phyloP scores from a whole-genome alignment of 176 grass and related monocot genomes.

The Zoysia japonica region DNA sequence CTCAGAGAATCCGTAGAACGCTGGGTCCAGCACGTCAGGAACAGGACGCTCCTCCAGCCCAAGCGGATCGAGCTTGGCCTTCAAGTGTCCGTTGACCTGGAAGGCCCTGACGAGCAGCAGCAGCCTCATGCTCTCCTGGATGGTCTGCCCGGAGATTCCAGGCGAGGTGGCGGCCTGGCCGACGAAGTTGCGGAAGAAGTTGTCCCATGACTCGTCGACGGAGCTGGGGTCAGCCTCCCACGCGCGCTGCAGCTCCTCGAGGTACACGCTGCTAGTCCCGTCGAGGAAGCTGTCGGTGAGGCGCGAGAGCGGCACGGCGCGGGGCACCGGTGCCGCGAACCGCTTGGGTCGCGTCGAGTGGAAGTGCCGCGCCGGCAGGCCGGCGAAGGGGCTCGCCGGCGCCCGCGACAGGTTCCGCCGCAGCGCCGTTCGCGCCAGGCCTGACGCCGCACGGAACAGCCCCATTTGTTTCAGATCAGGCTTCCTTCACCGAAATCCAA shows the following conservation, averaged over 20 bases:
- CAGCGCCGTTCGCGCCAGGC: constrained; percentile 59
- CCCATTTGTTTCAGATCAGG: constrained; percentile 51
- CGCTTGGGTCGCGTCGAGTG: constrained; percentile 46
- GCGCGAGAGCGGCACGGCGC: constrained; percentile 66
- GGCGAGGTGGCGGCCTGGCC: constrained; percentile 42
- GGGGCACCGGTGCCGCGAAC: constrained; percentile 46
- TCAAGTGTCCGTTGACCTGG: constrained; percentile 96
- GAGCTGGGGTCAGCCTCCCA: constrained; percentile 72
- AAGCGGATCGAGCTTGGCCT: constrained; percentile 75
- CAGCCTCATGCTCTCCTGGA: constrained; percentile 85
- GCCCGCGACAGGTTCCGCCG: constrained; percentile 49
- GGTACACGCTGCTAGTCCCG: constrained; percentile 79
- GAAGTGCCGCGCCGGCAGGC: constrained; percentile 40
- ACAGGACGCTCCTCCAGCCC: constrained; percentile 58
- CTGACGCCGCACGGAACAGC: constrained; percentile 68
- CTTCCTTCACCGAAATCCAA: background rate
- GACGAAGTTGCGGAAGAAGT: constrained; percentile 88
- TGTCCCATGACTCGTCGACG: constrained; percentile 82
- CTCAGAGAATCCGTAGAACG: constrained; percentile 71
- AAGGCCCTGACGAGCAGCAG: constrained; percentile 76
- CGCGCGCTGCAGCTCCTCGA: constrained; percentile 81
- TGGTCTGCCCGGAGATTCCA: constrained; percentile 78
- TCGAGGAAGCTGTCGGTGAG: constrained; percentile 78
- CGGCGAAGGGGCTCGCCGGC: constrained; percentile 28
- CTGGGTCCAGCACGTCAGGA: constrained; percentile 61